phyloP scores from a whole-genome alignment of 331 rosid genomes.

The Rhamnella rubrinervis region DNA sequence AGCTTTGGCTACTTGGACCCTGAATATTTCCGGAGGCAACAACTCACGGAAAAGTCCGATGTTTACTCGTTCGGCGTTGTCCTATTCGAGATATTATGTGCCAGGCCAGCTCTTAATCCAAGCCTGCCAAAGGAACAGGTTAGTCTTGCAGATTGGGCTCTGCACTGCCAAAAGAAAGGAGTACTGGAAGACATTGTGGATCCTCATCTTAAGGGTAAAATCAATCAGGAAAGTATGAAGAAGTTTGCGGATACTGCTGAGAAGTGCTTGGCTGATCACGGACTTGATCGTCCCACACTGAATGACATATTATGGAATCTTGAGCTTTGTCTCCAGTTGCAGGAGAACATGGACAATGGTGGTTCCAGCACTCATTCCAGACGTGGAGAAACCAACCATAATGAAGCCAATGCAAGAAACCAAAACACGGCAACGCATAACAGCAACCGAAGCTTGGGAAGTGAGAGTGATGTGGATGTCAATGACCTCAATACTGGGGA shows the following conservation, averaged over 20 bases:
- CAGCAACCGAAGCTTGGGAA: constrained; percentile 59
- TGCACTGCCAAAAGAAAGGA: constrained; percentile 62
- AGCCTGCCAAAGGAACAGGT: constrained; percentile 84
- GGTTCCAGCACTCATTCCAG: constrained; percentile 35
- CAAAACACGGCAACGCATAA: constrained; percentile 49
- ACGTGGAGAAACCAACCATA: constrained; percentile 27
- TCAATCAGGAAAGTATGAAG: constrained; percentile 67
- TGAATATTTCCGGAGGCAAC: constrained; percentile 88
- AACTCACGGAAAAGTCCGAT: constrained; percentile 87
- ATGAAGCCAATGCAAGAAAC: constrained; percentile 35
- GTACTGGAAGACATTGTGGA: constrained; percentile 72
- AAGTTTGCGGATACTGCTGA: constrained; percentile 82
- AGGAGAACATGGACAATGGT: constrained; percentile 42
- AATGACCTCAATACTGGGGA: constrained; percentile 19
- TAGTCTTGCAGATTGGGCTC: constrained; percentile 92
- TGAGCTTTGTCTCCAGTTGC: constrained; percentile 82
- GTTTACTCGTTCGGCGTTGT: constrained; percentile 96
- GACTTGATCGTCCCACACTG: constrained; percentile 83
- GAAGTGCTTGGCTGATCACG: constrained; percentile 81
- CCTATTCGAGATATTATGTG: constrained; percentile 77
- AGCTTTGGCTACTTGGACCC: constrained; percentile 96
- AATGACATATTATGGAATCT: constrained; percentile 87
- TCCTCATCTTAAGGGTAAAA: constrained; percentile 65
- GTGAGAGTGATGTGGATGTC: constrained; percentile 42
- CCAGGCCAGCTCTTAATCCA: constrained; percentile 80